phyloP scores from a whole-genome alignment of 192 early-diverging fungal genomes.

The Entomortierella parvispora region DNA sequence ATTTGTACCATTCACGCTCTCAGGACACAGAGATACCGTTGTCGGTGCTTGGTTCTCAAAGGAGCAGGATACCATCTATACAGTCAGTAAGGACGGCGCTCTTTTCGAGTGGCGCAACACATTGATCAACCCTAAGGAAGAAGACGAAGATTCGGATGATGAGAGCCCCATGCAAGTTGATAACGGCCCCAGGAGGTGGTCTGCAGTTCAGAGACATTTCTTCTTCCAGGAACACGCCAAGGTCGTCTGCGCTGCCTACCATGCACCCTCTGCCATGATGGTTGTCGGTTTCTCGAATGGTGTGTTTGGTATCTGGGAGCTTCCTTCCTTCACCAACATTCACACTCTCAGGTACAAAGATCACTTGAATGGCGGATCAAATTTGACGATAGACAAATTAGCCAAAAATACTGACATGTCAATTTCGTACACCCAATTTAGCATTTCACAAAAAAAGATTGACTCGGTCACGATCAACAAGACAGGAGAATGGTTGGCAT shows the following conservation, averaged over 20 bases:
- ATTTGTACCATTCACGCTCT: constrained; percentile 77
- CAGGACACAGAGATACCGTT: constrained; percentile 87
- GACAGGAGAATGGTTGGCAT: constrained; percentile 97
- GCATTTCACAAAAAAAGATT: constrained; percentile 95
- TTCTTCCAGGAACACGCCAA: constrained; percentile 83
- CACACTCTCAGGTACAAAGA: constrained; percentile 86
- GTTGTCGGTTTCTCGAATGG: constrained; percentile 94
- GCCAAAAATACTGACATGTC: too few relatives aligned
- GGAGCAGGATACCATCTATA: constrained; percentile 77
- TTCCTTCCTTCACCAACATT: constrained; percentile 93
- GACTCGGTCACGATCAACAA: constrained; percentile 88
- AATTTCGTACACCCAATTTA: constrained; percentile 20
- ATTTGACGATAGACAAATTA: too few relatives aligned
- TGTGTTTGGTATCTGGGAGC: constrained; percentile 98
- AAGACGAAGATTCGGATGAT: constrained; percentile 67
- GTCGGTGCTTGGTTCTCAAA: constrained; percentile 86
- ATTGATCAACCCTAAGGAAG: constrained; percentile 52
- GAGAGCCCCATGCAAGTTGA: constrained; percentile 62
- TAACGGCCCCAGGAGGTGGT: constrained; percentile 57
- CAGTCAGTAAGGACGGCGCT: constrained; percentile 89
- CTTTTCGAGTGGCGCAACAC: constrained; percentile 81
- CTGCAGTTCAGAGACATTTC: constrained; percentile 75
- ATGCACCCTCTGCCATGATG: constrained; percentile 73
- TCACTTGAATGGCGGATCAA: neutral
- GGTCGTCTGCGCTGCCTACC: constrained; percentile 85